A percentile compares a stretch with the other conserved stretches of the same genome.
Evolutionary conservation across 306 rosid genomes (phyloP).

Genomic region (Urtica urens): DNA sequence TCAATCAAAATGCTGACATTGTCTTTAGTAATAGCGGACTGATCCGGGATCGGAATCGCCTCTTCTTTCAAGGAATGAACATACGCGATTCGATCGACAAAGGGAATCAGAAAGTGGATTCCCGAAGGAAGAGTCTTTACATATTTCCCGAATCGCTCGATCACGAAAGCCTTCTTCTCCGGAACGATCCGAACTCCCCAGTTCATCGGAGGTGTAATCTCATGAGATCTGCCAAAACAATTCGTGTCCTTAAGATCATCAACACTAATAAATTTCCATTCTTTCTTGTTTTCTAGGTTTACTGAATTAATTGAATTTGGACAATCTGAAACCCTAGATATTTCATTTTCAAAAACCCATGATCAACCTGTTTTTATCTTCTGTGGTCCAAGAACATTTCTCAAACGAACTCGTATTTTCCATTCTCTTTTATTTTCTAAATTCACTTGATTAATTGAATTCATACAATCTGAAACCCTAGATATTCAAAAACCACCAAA

Average conservation of each 20-base stretch:
- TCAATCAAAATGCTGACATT: conserved; percentile 80
- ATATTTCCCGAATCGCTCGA: conserved; percentile 87
- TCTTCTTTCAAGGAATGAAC: conserved; percentile 93
- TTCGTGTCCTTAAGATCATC: too few relatives aligned
- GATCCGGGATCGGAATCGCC: conserved; percentile 72
- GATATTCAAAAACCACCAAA: neutral
- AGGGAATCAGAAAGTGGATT: conserved; percentile 73
- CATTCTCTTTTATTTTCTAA: too few relatives aligned
- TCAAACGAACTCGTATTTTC: too few relatives aligned
- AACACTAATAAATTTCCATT: too few relatives aligned
- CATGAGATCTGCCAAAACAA: conserved; percentile 32
- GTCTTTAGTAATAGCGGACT: conserved; percentile 83
- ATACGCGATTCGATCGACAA: conserved; percentile 76
- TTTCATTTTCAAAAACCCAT: too few relatives aligned
- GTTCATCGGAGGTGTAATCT: conserved; percentile 69
- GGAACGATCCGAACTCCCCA: conserved; percentile 97
- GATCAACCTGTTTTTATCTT: too few relatives aligned
- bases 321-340: too few relatives aligned
- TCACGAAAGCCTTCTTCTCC: conserved; percentile 80
- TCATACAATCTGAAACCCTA: neutral
- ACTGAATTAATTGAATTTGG: too few relatives aligned
- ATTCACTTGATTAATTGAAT: too few relatives aligned
- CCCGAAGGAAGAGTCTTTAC: conserved; percentile 83
- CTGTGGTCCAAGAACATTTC: too few relatives aligned
- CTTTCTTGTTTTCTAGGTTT: too few relatives aligned